Percentiles rank a stretch among this genome's conserved stretches.
Conservation (phyloP, 108 stramenopile species). For the Cyclotella baltica region DNA sequence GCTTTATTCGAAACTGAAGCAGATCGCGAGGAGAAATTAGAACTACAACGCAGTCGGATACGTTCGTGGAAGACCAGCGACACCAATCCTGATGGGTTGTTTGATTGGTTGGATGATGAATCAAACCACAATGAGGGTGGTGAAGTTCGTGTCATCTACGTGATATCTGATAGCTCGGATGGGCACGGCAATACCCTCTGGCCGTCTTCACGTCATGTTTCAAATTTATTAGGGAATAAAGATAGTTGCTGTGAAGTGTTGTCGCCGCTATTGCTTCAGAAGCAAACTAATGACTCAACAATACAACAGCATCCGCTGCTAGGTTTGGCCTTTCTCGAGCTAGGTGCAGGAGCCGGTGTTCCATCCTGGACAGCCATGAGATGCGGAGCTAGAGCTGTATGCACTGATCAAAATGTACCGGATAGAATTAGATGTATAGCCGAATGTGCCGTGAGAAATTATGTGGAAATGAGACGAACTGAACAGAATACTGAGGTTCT, state of each 20-base stretch:
- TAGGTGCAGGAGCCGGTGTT: slow-evolving; percentile 59
- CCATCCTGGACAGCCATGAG: slow-evolving; percentile 58
- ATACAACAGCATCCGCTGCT: slow-evolving; percentile 32
- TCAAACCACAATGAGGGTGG: not conserved
- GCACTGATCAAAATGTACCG: slow-evolving; percentile 54
- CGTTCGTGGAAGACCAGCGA: slow-evolving; percentile 1
- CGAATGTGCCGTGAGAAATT: slow-evolving; percentile 51
- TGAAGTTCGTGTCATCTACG: slow-evolving; percentile 9
- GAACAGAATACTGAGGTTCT: not conserved
- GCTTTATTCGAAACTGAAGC: slow-evolving; percentile 4
- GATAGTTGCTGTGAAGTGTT: slow-evolving; percentile 39
- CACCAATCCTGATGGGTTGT: not conserved
- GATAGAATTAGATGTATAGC: slow-evolving; percentile 59
- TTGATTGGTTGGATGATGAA: not conserved
- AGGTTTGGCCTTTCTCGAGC: slow-evolving; percentile 40
- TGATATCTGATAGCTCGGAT: not conserved
- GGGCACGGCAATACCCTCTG: slow-evolving; percentile 37
- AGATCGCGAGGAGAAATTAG: slow-evolving; percentile 5
- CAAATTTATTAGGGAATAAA: slow-evolving; percentile 44
- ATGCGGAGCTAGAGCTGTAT: slow-evolving; percentile 60
- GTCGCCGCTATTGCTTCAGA: slow-evolving; percentile 17
- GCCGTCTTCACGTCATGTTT: slow-evolving; percentile 55
- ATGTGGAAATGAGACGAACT: slow-evolving; percentile 12
- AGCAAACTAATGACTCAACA: not conserved
- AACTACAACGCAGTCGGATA: slow-evolving; percentile 1